phyloP scores from a whole-genome alignment of 2,329 filamentous ascomycete species.

The Fusarium pseudograminearum region DNA sequence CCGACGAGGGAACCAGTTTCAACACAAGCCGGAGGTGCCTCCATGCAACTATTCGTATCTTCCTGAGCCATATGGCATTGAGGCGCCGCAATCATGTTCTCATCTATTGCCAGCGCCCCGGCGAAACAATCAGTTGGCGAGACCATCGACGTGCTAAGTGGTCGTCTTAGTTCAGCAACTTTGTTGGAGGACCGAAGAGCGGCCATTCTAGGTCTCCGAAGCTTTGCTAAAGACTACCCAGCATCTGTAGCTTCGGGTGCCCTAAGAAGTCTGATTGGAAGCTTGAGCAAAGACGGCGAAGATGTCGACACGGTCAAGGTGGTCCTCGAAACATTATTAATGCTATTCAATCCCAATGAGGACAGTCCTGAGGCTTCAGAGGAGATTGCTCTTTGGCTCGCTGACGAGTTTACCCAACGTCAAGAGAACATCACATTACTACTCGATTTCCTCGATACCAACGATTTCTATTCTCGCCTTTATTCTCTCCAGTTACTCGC shows the following conservation, averaged over 20 bases:
- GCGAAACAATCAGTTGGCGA: constrained; percentile 96
- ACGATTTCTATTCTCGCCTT: constrained; percentile 89
- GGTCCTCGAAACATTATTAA: constrained; percentile 92
- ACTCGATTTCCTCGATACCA: constrained; percentile 86
- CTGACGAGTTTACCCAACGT: constrained; percentile 96
- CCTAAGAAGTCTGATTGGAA: constrained; percentile 87
- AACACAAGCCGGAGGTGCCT: constrained; percentile 28
- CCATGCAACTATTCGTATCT: constrained; percentile 26
- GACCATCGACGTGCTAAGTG: constrained; percentile 91
- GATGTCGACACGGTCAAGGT: constrained; percentile 98
- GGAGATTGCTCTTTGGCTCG: constrained; percentile 94
- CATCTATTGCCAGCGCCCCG: constrained; percentile 77
- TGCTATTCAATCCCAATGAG: constrained; percentile 82
- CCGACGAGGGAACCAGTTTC: constrained; percentile 9
- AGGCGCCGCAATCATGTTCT: constrained; percentile 65
- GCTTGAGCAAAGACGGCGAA: constrained; percentile 86
- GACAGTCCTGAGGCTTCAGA: constrained; percentile 91
- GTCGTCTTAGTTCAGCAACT: constrained; percentile 87
- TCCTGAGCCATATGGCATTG: constrained; percentile 49
- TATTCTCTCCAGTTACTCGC: constrained; percentile 92
- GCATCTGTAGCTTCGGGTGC: constrained; percentile 95
- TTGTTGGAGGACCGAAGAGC: constrained; percentile 94
- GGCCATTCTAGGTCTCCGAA: constrained; percentile 90
- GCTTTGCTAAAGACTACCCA: constrained; percentile 96
- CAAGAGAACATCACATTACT: constrained; percentile 96